These are phyloP conservation scores for Cystobasidium sp. DNA, from an alignment of 1,284 basidiomycete species.

Conservation along the genomic window DNA sequence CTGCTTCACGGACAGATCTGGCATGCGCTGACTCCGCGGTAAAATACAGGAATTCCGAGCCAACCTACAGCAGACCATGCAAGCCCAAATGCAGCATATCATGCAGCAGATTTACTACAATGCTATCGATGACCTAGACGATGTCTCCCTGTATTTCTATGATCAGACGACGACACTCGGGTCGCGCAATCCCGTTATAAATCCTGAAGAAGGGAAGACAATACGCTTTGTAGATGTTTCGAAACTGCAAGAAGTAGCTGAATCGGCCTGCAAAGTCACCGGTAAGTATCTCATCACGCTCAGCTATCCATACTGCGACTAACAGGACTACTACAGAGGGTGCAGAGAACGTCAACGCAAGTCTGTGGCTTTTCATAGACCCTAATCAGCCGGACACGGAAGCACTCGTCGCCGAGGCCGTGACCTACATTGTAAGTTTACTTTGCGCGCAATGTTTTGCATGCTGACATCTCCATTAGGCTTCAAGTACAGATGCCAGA, in stretches of 20 bases:
- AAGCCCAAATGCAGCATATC: conserved; percentile 68
- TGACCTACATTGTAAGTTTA: neutral
- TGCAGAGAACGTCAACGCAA: conserved; percentile 54
- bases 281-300: neutral
- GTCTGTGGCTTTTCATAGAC: conserved; percentile 15
- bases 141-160: conserved; percentile 81
- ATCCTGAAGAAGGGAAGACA: conserved; percentile 61
- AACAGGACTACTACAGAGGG: conserved; percentile 55
- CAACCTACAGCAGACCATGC: conserved; percentile 68
- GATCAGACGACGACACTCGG: conserved; percentile 74
- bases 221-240: conserved; percentile 62
- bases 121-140: conserved; percentile 64
- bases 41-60: conserved; percentile 67
- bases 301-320: neutral
- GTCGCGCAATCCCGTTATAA: conserved; percentile 73
- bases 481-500: neutral
- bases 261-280: neutral
- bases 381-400: neutral
- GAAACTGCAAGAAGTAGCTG: neutral
- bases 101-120: conserved; percentile 74
- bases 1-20: conserved; percentile 18
- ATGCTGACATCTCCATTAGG: neutral
- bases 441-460: neutral
- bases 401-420: neutral
- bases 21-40: conserved; percentile 2